Percentiles rank a stretch among this genome's conserved stretches.
These are phyloP conservation scores for Coccomyxa subellipsoidea DNA, from an alignment of 163 green algal species.

Conservation along the genomic window DNA sequence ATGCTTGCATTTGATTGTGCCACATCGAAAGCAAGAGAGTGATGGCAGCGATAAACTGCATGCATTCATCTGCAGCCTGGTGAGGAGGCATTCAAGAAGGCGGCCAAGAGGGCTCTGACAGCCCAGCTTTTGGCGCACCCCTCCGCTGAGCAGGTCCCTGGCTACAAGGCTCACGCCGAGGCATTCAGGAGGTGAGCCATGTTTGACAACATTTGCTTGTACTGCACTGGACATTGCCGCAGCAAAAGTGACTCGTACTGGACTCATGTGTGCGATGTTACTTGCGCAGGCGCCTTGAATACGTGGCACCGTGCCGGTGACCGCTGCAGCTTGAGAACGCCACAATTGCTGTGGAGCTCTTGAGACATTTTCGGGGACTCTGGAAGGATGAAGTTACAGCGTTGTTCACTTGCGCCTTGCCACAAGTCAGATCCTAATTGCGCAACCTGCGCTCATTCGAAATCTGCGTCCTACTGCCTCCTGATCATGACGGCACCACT, in stretches of 20 bases:
- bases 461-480: no score
- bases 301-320: neutral
- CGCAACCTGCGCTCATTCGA: no score
- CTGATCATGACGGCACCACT: no score
- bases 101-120: conserved; percentile 2
- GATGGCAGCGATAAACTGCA: neutral
- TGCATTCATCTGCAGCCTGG: neutral
- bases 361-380: no score
- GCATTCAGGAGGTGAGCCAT: neutral
- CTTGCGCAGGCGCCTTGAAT: neutral
- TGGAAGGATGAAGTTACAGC: no score
- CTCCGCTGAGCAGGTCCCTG: neutral
- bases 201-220: neutral
- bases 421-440: no score
- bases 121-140: neutral
- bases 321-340: no score
- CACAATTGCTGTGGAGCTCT: no score
- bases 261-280: neutral
- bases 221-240: neutral
- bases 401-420: no score
- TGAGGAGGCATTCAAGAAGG: neutral
- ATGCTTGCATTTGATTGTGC: neutral
- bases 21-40: neutral
- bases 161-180: neutral
- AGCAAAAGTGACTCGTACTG: neutral